Base-by-base conservation (phyloP, 2,329 filamentous ascomycete genomes). In the Fusarium papillatum region DNA sequence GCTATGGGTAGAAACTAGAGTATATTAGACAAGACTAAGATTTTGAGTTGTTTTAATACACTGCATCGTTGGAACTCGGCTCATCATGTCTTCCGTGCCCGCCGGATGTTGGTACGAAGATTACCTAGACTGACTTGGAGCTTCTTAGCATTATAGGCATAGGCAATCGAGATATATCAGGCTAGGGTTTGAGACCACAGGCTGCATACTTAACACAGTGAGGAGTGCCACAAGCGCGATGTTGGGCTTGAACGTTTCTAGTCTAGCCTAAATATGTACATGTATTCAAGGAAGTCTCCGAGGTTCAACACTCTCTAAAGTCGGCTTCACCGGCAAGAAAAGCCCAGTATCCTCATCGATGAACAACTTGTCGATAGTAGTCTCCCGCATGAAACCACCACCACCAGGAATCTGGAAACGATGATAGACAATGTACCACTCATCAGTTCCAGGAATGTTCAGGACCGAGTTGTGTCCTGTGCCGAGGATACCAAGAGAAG, bases 391-490 rank as follows among this genome's bases (percentile, higher is more conserved):
- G 4, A 83, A 87, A 1, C 86, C 87, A 68, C 86, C 82, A 0
- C 87, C 87, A 48, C 81, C 78, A 0, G 87, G 87, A 36, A 88
- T 88, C 5, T 76, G 80, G 68, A 88, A 88, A 3, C 87, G 83
- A 71, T 88, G 87, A 61, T 88, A 88, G 0, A 83, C 86, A 38
- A 89, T 88, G 69, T 87, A 87, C 87, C 87, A 88, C 29, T 87
- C 82, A 71, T 88, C 86, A 1, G 86, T 87, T 0, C 83, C 84
- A 0, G 86, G 87, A 3, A 88, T 82, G 48, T 87, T 87, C 22
- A 88, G 73, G 5, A 88, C 83, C 0, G 86, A 87, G 75, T 85
- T 84, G 70, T 87, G 85, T 0, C 87, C 87, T 0, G 87, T 87
- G 0, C 81, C 87, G 8, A 88, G 77, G n/a, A 88, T 87, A 0